A percentile compares a stretch with the other conserved stretches of the same genome.
Conservation (phyloP, 345 rosid species). For the Populus nigra region DNA sequence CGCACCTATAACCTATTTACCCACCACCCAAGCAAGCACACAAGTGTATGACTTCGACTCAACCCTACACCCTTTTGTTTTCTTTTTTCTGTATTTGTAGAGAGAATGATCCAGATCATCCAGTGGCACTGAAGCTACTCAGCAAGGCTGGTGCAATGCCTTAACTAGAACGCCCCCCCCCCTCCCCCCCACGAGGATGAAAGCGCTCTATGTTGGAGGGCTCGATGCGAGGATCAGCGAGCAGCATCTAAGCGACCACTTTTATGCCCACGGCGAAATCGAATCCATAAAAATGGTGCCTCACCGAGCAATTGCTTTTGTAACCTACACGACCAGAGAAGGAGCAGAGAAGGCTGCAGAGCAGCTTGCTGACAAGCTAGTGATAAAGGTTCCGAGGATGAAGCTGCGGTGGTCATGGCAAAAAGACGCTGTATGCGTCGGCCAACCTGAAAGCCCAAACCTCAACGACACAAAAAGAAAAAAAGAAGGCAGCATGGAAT, state of each 20-base stretch:
- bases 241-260: slow-evolving; percentile 83
- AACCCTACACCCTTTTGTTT: too few relatives aligned
- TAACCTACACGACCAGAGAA: slow-evolving; percentile 81
- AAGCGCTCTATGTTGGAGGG: slow-evolving; percentile 85
- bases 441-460: slow-evolving; percentile 55
- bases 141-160: too few relatives aligned
- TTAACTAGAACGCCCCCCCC: too few relatives aligned
- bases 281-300: slow-evolving; percentile 82
- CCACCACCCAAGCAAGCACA: too few relatives aligned
- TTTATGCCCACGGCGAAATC: slow-evolving; percentile 92
- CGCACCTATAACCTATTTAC: too few relatives aligned
- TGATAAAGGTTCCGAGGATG: slow-evolving; percentile 75
- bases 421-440: slow-evolving; percentile 46
- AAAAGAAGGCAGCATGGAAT: too few relatives aligned
- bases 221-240: slow-evolving; percentile 78
- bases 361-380: slow-evolving; percentile 81
- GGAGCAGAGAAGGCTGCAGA: slow-evolving; percentile 92
- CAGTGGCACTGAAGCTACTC: slow-evolving; percentile 82
- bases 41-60: background rate
- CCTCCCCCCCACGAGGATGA: too few relatives aligned
- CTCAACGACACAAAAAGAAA: too few relatives aligned
- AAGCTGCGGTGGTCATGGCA: slow-evolving; percentile 81
- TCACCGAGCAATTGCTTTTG: slow-evolving; percentile 86
- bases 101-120: slow-evolving; percentile 87
- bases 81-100: slow-evolving; percentile 24